Evolutionary conservation across 129 eudicot genomes (phyloP).

Genomic region (Deinandra increscens): DNA sequence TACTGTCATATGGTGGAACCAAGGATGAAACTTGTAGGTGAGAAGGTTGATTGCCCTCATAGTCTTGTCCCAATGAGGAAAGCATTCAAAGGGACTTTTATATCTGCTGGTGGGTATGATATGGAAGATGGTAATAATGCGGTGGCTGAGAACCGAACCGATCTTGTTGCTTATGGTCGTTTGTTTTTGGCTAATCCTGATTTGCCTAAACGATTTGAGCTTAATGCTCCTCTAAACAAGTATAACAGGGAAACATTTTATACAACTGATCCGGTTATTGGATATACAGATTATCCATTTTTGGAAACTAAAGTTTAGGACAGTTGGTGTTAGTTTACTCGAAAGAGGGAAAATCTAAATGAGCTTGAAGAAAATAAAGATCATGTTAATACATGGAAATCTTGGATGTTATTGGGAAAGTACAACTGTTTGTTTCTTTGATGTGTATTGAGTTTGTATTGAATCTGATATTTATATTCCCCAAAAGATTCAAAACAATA

Average conservation of each 20-base stretch:
- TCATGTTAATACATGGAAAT: too few relatives aligned
- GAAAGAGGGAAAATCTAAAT: too few relatives aligned
- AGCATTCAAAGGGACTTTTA: constrained; percentile 36
- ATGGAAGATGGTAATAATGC: constrained; percentile 37
- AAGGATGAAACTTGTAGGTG: constrained; percentile 30
- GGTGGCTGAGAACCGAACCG: constrained; percentile 25
- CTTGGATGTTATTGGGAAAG: too few relatives aligned
- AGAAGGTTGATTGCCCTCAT: background rate
- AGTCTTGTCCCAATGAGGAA: constrained; percentile 34
- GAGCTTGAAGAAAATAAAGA: too few relatives aligned
- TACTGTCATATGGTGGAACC: constrained; percentile 38
- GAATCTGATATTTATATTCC: too few relatives aligned
- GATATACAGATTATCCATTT: constrained; percentile 40
- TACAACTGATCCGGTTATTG: constrained; percentile 27
- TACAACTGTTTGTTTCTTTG: too few relatives aligned
- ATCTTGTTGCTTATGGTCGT: constrained; percentile 43
- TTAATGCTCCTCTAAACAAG: constrained; percentile 35
- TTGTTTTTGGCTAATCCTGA: constrained; percentile 39
- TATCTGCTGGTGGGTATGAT: constrained; percentile 35
- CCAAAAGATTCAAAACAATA: too few relatives aligned
- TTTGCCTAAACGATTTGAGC: constrained; percentile 31
- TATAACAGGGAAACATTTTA: constrained; percentile 29
- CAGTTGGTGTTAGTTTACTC: too few relatives aligned
- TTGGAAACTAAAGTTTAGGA: constrained; percentile 16
- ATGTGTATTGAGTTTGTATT: too few relatives aligned